phyloP scores from a whole-genome alignment of 305 asterid genomes.

The Plantago rigida region DNA sequence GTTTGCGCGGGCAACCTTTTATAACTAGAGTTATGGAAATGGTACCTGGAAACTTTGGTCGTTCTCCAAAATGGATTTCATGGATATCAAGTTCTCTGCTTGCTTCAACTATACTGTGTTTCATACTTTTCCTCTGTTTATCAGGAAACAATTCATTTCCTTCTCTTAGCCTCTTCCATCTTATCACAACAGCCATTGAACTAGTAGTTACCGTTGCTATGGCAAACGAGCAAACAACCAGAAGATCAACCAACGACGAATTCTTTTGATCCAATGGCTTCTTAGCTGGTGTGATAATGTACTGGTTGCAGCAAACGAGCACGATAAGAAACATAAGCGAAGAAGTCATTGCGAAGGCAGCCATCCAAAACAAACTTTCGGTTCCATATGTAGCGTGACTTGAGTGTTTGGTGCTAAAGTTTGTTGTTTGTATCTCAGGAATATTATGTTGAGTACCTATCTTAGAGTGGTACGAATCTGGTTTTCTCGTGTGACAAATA shows the following conservation, averaged over 20 bases:
- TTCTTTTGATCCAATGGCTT: conserved; percentile 34
- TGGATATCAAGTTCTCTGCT: conserved; percentile 38
- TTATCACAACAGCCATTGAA: conserved; percentile 32
- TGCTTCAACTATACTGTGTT: conserved; percentile 28
- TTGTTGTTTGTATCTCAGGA: too few species aligned
- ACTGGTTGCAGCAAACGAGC: conserved; percentile 41
- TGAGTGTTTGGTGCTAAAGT: too few species aligned
- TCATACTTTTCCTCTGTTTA: conserved; percentile 27
- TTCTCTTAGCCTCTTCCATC: conserved; percentile 42
- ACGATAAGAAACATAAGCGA: conserved; percentile 16
- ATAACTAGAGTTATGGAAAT: background rate
- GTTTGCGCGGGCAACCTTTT: background rate
- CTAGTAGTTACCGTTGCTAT: conserved; percentile 37
- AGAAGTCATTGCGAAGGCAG: too few species aligned
- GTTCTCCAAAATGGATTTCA: conserved; percentile 57
- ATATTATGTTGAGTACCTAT: too few species aligned
- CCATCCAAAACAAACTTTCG: too few species aligned
- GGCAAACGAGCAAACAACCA: conserved; percentile 47
- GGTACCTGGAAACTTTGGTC: conserved; percentile 61
- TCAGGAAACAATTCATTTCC: conserved; percentile 30
- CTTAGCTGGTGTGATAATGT: conserved; percentile 33
- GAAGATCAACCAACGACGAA: conserved; percentile 44
- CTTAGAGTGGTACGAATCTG: too few species aligned
- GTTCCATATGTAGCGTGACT: too few species aligned
- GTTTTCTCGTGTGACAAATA: too few species aligned